Conservation (phyloP, 2,329 filamentous ascomycete genomes). For the Xylariaceae sp. region DNA sequence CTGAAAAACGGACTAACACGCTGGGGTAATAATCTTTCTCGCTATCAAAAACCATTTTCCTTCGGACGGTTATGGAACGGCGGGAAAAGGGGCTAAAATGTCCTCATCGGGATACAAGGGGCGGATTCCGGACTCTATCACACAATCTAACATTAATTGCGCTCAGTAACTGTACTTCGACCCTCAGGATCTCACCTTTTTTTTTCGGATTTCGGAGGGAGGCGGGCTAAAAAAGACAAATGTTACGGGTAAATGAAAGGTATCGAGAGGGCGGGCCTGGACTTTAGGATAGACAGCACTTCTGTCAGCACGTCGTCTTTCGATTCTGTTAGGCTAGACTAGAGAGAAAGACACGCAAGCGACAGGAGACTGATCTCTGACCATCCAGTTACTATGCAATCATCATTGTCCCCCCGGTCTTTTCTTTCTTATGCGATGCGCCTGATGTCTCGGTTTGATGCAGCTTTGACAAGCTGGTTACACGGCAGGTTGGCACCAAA, state of each 20-base stretch:
- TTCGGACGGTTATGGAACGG: slow-evolving; percentile 5
- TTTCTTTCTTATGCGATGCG: no score
- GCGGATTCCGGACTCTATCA: no score
- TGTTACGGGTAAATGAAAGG: neutral
- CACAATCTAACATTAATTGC: no score
- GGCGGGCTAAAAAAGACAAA: neutral
- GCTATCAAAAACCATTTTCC: slow-evolving; percentile 15
- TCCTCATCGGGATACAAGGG: neutral
- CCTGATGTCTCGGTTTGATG: neutral
- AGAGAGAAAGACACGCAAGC: slow-evolving; percentile 12
- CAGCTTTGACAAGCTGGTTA: slow-evolving; percentile 15
- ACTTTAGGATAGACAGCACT: slow-evolving; percentile 23
- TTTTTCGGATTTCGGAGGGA: no score
- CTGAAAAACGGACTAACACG: slow-evolving; percentile 8
- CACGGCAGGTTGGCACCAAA: slow-evolving; percentile 22
- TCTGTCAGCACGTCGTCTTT: slow-evolving; percentile 24
- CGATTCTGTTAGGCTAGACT: slow-evolving; percentile 27
- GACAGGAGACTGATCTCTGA: no score
- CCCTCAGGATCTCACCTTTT: no score
- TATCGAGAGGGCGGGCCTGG: neutral
- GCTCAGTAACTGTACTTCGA: slow-evolving; percentile 1
- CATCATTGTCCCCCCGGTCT: no score
- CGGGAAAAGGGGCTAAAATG: neutral
- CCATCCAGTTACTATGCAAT: no score
- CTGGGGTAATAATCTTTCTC: slow-evolving; percentile 18